Conservation (phyloP, 495 filamentous ascomycete species). For the Parathielavia hyrcaniae region DNA sequence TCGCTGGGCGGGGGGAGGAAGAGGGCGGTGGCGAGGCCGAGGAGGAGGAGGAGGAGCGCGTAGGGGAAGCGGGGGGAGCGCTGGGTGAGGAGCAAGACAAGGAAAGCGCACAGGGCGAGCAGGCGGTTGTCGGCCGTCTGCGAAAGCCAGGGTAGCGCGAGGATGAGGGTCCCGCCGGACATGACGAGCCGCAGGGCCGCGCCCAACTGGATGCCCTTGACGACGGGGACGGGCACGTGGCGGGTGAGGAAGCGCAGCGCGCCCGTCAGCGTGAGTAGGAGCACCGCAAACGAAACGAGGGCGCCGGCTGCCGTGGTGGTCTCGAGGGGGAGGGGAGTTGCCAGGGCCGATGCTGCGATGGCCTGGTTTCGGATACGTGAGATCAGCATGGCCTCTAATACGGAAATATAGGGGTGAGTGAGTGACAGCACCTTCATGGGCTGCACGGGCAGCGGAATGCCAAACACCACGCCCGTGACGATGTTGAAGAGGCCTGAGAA, state of each 20-base stretch:
- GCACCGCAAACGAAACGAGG: slow-evolving; percentile 63
- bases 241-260: slow-evolving; percentile 60
- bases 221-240: slow-evolving; percentile 74
- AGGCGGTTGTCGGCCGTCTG: slow-evolving; percentile 67
- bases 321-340: slow-evolving; percentile 49
- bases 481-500: slow-evolving; percentile 86
- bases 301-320: slow-evolving; percentile 74
- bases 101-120: slow-evolving; percentile 64
- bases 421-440: slow-evolving; percentile 63
- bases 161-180: slow-evolving; percentile 49
- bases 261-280: slow-evolving; percentile 70
- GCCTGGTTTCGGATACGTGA: slow-evolving; percentile 49
- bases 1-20: slow-evolving; percentile 27
- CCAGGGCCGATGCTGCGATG: slow-evolving; percentile 78
- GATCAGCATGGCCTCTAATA: background rate
- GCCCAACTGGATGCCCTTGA: slow-evolving; percentile 92
- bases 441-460: slow-evolving; percentile 79
- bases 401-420: slow-evolving; percentile 21
- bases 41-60: slow-evolving; percentile 61
- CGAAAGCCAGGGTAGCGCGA: slow-evolving; percentile 49
- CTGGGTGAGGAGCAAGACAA: slow-evolving; percentile 59
- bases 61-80: slow-evolving; percentile 60
- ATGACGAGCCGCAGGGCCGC: slow-evolving; percentile 76
- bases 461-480: slow-evolving; percentile 70
- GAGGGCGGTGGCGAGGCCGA: slow-evolving; percentile 56